phyloP scores from a whole-genome alignment of 2,329 filamentous ascomycete genomes.

The Rasamsonia emersonii region DNA sequence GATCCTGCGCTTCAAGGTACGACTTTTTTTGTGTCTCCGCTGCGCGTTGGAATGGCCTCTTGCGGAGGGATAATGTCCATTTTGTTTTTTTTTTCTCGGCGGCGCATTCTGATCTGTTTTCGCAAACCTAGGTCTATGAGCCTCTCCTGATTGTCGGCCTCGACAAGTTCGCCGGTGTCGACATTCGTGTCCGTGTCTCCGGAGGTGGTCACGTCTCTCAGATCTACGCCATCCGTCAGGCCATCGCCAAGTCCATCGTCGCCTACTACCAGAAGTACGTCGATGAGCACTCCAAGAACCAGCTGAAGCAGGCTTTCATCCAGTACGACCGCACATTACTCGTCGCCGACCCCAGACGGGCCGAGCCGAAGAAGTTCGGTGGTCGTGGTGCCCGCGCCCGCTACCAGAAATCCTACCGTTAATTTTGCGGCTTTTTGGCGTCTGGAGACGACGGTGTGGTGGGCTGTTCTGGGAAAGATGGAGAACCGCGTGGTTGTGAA shows the following conservation, averaged over 20 bases:
- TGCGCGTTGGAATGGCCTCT: background rate
- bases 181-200: constrained; percentile 92
- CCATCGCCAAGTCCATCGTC: constrained; percentile 94
- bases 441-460: constrained; percentile 6
- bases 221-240: constrained; percentile 97
- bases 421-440: no score
- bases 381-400: constrained; percentile 84
- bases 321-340: constrained; percentile 95
- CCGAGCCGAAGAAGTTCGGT: constrained; percentile 93
- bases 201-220: constrained; percentile 98
- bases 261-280: constrained; percentile 99
- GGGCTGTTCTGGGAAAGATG: constrained; percentile 4
- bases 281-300: constrained; percentile 99
- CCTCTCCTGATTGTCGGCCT: constrained; percentile 92
- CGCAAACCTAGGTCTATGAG: constrained; percentile 88
- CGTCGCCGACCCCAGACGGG: constrained; percentile 97
- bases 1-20: constrained; percentile 94
- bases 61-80: constrained; percentile 6
- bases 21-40: constrained; percentile 4
- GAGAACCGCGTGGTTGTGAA: constrained; percentile 10
- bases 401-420: constrained; percentile 99
- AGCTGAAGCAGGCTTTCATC: constrained; percentile 93
- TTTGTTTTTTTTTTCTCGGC: no score
- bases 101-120: no score
- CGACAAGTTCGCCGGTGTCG: constrained; percentile 94